Evolutionary conservation across 805 yeast genomes (phyloP), one percentile per base, ranked within the genome.

Genomic region (Vanderwaltozyma verrucispora): DNA sequence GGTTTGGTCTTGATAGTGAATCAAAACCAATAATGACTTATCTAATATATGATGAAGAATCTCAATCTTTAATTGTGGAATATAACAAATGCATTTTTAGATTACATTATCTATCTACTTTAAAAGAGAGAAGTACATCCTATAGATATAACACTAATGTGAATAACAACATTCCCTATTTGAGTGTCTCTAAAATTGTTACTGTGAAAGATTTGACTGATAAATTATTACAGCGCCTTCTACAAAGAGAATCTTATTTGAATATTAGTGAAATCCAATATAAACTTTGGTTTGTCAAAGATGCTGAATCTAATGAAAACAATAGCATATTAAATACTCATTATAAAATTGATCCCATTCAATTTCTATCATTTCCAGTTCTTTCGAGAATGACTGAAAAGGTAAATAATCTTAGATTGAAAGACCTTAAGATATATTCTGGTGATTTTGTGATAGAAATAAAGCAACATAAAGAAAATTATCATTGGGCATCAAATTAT

Each of bases 1-100:
- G 80, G 77, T 78, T 76, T 53, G 82, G 81, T 0, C 35, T 72
- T 17, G 50, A 56, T 1, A 66, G 68, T 1, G 52, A 50, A 4
- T 60, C 69, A 5, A 42, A 43, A 6, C 64, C 70, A 1, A 54
- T 69, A 1, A 42, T 46, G n/a, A 64, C 77, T 3, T 49, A 44
- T 14, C 44, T 65, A 9, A 47, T 68, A 17, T 33, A 41, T 11
- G 60, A 59, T 28, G 54, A 51, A 6, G 46, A 48, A 21, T 23
- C 42, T 28, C 38, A 50, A 26, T 40, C 60, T 32, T 39, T 62
- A 42, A 40, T 57, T 26, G 59, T 65, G 18, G 67, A 61, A 20
- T 59, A 49, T 35, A 55, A 60, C 12, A 62, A 50, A 37, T 65
- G 67, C 5, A 53, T 61, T 36, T 53, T 68, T 32, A 46, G 56